Evolutionary conservation across 83 land plant genomes (phyloP), one percentile per base, ranked within the genome.

Genomic region (Diphasiastrum complanatum): DNA sequence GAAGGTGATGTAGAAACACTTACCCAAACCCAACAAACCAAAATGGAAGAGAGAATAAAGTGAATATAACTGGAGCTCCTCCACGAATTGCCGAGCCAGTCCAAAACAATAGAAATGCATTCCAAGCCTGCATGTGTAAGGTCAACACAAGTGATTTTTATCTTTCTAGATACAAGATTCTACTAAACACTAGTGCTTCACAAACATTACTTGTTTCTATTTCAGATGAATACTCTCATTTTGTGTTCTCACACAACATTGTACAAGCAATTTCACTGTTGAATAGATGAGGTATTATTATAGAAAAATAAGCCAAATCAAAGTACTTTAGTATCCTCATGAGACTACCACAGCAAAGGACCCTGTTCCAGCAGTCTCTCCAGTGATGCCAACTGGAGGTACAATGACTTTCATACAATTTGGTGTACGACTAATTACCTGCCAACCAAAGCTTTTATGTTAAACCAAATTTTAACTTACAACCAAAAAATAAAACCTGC

Each of bases 1-100:
- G 20, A 23, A 19, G 33, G 33, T 46, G 0, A 22, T 33, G 28
- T 25, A 60, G 27, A 51, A n/a, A 31, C 26, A 48, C 65, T 32
- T 59, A 76, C 79, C 78, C 38, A 33, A 66, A 31, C 30, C 80
- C 80, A 58, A 77, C 80, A 67, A 77, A 53, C 80, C 80, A 77
- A 58, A 77, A 77, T 23, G 80, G 80, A 50, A 77, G 57, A 62
- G 80, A 77, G 47, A 77, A 74, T n/a, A 74, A 56, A 11, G 77
- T 63, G 62, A 72, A 72, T 34, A 72, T 48, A 26, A 77, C 28
- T 14, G 77, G 72, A 27, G 78, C 80, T 41, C 80, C 80, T 47
- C 66, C 71, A 28, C 28, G 49, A 32, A 76, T 60, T 18, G 79
- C 79, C 38, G 79, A 51, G 8, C 77, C 43, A 37, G 77, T 77